Percentiles rank a stretch among this genome's conserved stretches.
Conservation (phyloP, 1,284 basidiomycete species). For the Phylloporus gajari region DNA sequence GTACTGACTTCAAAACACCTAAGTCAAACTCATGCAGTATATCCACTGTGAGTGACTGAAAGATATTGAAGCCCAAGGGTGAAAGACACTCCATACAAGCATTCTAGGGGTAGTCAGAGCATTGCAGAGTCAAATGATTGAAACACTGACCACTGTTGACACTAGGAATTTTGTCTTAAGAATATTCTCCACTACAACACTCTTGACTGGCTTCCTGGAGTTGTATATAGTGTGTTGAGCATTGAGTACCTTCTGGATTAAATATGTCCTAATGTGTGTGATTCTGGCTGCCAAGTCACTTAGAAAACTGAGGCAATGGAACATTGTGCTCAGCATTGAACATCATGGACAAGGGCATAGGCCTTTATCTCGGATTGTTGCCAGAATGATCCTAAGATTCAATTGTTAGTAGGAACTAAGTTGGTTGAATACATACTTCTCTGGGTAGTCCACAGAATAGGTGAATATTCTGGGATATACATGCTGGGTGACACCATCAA, state of each 20-base stretch:
- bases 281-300: background rate
- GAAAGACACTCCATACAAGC: background rate
- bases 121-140: too few species aligned
- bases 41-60: background rate
- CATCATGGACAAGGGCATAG: background rate
- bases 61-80: background rate
- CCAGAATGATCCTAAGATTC: background rate
- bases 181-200: background rate
- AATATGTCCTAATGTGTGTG: background rate
- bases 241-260: background rate
- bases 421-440: background rate
- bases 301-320: background rate
- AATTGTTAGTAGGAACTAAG: too few species aligned
- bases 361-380: background rate
- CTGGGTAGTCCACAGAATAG: background rate
- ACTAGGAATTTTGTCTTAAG: background rate
- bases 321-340: background rate
- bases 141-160: background rate
- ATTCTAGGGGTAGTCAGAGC: background rate
- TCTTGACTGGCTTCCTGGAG: background rate
- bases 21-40: background rate
- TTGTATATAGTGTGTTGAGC: background rate
- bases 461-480: background rate
- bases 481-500: background rate
- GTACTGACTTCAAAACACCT: background rate